Evolutionary conservation across 805 yeast genomes (phyloP).

Genomic region (Starmerella cellae): DNA sequence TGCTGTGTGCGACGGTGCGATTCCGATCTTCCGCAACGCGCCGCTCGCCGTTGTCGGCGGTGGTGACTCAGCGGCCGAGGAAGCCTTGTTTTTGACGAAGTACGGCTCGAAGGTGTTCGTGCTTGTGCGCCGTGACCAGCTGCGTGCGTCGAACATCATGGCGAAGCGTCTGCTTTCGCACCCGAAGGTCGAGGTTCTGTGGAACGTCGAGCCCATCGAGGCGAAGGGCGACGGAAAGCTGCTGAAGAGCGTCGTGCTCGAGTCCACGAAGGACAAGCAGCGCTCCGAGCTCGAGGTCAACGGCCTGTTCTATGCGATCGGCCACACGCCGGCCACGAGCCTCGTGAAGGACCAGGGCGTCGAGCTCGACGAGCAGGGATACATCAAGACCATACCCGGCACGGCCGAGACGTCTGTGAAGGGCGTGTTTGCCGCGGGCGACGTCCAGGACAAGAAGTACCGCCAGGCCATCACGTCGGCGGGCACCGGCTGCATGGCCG

Average conservation of each 20-base stretch:
- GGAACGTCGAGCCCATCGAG: constrained; percentile 71
- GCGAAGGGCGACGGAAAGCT: constrained; percentile 91
- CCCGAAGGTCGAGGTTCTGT: constrained; percentile 82
- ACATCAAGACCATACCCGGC: constrained; percentile 82
- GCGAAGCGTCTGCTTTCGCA: constrained; percentile 76
- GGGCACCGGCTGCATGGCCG: constrained; percentile 99
- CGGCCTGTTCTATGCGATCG: constrained; percentile 96
- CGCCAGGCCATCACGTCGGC: constrained; percentile 99
- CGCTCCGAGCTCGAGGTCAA: constrained; percentile 58
- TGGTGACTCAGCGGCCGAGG: constrained; percentile 99
- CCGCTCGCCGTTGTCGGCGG: constrained; percentile 98
- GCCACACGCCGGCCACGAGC: constrained; percentile 89
- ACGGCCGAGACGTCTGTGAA: constrained; percentile 69
- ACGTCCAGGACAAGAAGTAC: constrained; percentile 90
- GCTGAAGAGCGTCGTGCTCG: constrained; percentile 48
- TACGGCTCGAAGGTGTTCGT: constrained; percentile 92
- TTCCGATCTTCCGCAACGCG: constrained; percentile 94
- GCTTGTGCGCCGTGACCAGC: constrained; percentile 83
- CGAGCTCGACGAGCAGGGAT: constrained; percentile 77
- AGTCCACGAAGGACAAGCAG: constrained; percentile 61
- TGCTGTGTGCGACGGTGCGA: constrained; percentile 99
- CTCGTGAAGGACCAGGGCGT: constrained; percentile 58
- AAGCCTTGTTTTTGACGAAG: constrained; percentile 90
- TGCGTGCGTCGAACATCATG: constrained; percentile 95
- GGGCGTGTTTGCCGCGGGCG: constrained; percentile 98